Evolutionary conservation across 2,329 filamentous ascomycete genomes (phyloP), one percentile per base, ranked within the genome.

Genomic region (Venturia oleaginea): DNA sequence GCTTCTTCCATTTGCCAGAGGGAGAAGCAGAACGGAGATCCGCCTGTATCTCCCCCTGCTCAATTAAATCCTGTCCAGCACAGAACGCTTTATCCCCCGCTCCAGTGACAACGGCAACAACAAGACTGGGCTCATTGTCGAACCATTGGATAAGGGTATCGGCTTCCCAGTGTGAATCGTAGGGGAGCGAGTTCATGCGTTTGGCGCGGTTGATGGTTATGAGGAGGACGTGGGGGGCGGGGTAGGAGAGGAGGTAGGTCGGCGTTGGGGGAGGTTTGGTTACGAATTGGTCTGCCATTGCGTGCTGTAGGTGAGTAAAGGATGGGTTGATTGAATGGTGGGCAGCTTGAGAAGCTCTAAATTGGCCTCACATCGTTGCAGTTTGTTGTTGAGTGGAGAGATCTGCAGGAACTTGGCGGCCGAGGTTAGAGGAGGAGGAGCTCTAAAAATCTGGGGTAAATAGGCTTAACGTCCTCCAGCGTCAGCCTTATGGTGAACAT

Each of bases 11-110:
- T 30, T 54, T 54, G n/a, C 42, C 62, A n/a, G 48, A 17, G 17
- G 38, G 61, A 4, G 42, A 22, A 4, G 17, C 19, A 7, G 42
- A 46, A 22, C 42, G 42, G 19, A 46, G 48, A n/a, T 54, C 1
- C 67, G 70, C 63, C 64, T 70, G 65, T 11, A 70, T 48, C 17
- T 71, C 66, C 4, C 13, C 65, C 69, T 76, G 77, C 67, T 83
- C 83, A 63, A 83, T 82, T 59, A 84, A 71, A 65, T 84, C 82
- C 48, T 82, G 81, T 0, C 83, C 82, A 0, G 80, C 81, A 63
- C 79, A 84, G 71, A 85, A 84, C 0, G 82, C 79, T 67, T 77
- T 79, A 59, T 78, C 76, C 37, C 83, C 83, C 0, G 76, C 77
- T 42, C 83, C 83, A 0, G 82, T 84, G 43, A 82, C 72, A 42